Evolutionary conservation across 371 early-diverging fungal species (phyloP).

Genomic region (Mucor velutinosus): DNA sequence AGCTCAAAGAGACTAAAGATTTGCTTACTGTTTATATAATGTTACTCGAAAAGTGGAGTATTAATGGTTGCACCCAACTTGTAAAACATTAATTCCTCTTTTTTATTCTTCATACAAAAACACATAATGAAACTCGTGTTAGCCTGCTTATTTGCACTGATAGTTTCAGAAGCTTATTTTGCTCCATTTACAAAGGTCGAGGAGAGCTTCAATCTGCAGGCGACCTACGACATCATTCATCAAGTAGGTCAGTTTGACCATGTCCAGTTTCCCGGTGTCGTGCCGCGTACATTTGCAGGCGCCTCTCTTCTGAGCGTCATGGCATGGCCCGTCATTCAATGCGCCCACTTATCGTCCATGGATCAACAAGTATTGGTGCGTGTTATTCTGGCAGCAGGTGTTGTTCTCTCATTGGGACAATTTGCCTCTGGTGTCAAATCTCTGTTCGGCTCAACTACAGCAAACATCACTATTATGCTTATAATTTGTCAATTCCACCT

Average conservation of each 20-base stretch:
- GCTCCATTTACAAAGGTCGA: constrained; percentile 94
- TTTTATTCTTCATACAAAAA: constrained; percentile 10
- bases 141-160: constrained; percentile 31
- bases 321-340: constrained; percentile 10
- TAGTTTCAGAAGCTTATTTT: constrained; percentile 42
- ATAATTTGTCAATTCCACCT: constrained; percentile 82
- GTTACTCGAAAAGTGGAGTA: constrained; percentile 7
- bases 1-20: neutral
- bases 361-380: constrained; percentile 52
- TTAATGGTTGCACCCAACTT: constrained; percentile 6
- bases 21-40: constrained; percentile 3
- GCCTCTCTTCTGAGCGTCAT: constrained; percentile 59
- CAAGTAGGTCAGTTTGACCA: constrained; percentile 71
- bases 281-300: constrained; percentile 91
- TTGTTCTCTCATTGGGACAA: constrained; percentile 41
- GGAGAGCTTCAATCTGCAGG: constrained; percentile 94
- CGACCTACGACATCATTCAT: constrained; percentile 84
- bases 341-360: neutral
- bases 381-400: constrained; percentile 56
- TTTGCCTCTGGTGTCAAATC: constrained; percentile 45
- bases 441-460: constrained; percentile 61
- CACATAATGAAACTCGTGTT: constrained; percentile 35
- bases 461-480: constrained; percentile 62
- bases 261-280: constrained; percentile 89
- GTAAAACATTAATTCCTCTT: constrained; percentile 20